Conservation (phyloP, 257 asterid genomes). For the Jaltomata sinuosa region DNA sequence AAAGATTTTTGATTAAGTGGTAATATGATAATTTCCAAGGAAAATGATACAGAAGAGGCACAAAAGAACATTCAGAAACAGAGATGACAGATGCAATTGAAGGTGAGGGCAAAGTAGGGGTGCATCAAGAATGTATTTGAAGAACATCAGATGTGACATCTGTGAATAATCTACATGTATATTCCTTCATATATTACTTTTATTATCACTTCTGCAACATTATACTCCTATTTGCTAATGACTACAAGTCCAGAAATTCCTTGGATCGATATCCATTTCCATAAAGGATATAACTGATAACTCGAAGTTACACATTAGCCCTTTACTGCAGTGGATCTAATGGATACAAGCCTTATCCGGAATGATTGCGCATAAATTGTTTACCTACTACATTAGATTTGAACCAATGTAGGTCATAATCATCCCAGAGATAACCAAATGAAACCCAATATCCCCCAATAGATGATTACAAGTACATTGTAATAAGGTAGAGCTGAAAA, state of each 20-base stretch:
- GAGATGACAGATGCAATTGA: background rate
- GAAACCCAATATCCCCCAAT: background rate
- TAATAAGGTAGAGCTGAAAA: background rate
- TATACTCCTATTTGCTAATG: background rate
- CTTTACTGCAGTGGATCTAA: background rate
- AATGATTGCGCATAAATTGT: background rate
- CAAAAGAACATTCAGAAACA: background rate
- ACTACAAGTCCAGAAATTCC: background rate
- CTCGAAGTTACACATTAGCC: background rate
- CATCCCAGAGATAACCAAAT: background rate
- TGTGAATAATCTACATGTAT: background rate
- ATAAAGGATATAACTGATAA: background rate
- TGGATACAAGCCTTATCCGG: background rate
- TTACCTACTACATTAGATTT: background rate
- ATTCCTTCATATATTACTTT: background rate
- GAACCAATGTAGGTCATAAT: background rate
- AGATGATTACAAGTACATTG: too few species aligned
- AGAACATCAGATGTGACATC: background rate
- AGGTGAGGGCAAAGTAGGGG: background rate
- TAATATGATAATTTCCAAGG: background rate
- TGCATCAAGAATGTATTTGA: background rate
- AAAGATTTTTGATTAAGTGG: slow-evolving; percentile 16
- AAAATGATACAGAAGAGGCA: background rate
- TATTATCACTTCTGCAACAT: background rate
- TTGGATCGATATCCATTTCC: background rate